Conservation (phyloP, 2,329 filamentous ascomycete species). For the Ceratocystis destructans region DNA sequence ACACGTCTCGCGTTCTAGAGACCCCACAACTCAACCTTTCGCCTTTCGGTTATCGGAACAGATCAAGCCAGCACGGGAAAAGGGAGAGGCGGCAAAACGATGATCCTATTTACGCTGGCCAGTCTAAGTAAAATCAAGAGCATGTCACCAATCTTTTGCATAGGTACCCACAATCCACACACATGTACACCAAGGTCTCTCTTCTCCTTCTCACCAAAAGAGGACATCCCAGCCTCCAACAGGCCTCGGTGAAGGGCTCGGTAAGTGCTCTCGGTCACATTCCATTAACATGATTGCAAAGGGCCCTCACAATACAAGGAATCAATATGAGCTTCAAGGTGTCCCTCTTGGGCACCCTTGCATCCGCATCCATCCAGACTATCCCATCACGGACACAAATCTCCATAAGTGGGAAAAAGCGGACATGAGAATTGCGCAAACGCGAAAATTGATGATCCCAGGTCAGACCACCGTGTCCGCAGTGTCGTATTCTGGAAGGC, state of each 20-base stretch:
- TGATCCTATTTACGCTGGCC: neutral
- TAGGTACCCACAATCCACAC: neutral
- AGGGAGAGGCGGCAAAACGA: neutral
- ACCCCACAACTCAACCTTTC: neutral
- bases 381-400: neutral
- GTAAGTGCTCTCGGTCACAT: neutral
- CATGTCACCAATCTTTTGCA: neutral
- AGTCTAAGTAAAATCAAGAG: neutral
- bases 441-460: neutral
- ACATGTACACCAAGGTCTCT: neutral
- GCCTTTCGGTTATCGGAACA: neutral
- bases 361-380: neutral
- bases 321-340: neutral
- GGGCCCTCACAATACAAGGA: neutral
- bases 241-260: neutral
- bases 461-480: conserved; percentile 3
- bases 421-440: neutral
- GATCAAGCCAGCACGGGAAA: neutral
- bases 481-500: neutral
- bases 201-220: neutral
- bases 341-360: conserved; percentile 6
- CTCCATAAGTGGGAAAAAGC: neutral
- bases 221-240: neutral
- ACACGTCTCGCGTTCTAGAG: neutral
- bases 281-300: neutral